A percentile compares a stretch with the other conserved stretches of the same genome.
Evolutionary conservation across 345 rosid species (phyloP).

Genomic region (Physaria fendleri): DNA sequence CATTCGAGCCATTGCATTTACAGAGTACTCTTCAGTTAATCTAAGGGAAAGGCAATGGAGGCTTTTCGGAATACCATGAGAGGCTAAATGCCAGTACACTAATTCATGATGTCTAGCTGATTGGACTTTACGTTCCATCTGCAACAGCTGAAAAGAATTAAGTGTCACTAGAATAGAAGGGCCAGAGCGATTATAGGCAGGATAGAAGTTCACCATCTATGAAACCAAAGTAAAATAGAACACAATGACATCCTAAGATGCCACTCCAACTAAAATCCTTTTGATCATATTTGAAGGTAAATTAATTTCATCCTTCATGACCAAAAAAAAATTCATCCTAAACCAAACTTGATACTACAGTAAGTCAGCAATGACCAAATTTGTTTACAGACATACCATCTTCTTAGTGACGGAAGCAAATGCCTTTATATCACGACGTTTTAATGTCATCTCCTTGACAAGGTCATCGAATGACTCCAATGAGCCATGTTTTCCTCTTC

Average conservation of each 20-base stretch:
- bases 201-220: not conserved
- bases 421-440: conserved; percentile 55
- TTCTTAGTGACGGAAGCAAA: conserved; percentile 80
- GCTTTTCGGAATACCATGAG: conserved; percentile 81
- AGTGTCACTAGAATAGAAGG: not conserved
- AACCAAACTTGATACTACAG: not conserved
- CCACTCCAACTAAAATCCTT: not conserved
- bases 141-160: conserved; percentile 42
- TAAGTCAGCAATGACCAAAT: not conserved
- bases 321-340: not conserved
- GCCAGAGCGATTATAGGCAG: not conserved
- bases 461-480: conserved; percentile 65
- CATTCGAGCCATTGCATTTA: conserved; percentile 69
- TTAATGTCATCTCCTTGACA: conserved; percentile 55
- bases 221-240: not conserved
- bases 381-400: conserved; percentile 41
- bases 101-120: conserved; percentile 69
- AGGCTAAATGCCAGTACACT: conserved; percentile 84
- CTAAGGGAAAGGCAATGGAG: conserved; percentile 78
- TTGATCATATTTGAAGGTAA: not conserved
- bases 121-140: conserved; percentile 70
- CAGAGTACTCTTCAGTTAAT: conserved; percentile 83
- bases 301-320: too few relatives aligned
- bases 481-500: conserved; percentile 35
- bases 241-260: not conserved